Conservation (phyloP, 1,139 yeast genomes). For the Diutina sp. region DNA sequence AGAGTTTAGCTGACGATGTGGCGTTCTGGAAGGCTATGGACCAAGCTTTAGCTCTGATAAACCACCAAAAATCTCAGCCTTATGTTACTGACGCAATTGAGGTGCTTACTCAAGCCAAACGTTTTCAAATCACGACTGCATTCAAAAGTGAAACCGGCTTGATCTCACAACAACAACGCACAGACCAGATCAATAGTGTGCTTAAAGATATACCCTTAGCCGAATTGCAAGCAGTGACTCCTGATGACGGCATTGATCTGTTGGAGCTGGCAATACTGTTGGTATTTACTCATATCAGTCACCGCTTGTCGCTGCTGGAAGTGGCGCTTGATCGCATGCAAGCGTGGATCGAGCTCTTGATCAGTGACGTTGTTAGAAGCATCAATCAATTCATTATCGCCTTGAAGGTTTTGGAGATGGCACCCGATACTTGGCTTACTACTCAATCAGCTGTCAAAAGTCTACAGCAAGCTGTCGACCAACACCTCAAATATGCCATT, state of each 20-base stretch:
- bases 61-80: slow-evolving; percentile 42
- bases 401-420: not conserved
- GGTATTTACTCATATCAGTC: not conserved
- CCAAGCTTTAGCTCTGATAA: slow-evolving; percentile 40
- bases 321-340: not conserved
- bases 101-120: slow-evolving; percentile 53
- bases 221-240: not conserved
- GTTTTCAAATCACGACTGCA: slow-evolving; percentile 69
- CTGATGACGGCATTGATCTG: not conserved
- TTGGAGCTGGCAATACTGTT: not conserved
- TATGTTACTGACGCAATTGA: slow-evolving; percentile 50
- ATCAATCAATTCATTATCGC: not conserved
- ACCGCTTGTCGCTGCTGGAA: not conserved
- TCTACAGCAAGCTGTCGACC: not conserved
- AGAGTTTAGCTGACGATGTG: slow-evolving; percentile 53
- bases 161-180: slow-evolving; percentile 7
- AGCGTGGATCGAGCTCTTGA: not conserved
- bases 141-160: slow-evolving; percentile 67
- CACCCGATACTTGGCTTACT: not conserved
- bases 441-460: not conserved
- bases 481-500: not conserved
- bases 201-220: not conserved
- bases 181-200: not conserved
- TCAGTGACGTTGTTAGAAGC: not conserved
- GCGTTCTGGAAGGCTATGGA: slow-evolving; percentile 75